Evolutionary conservation across 2,329 filamentous ascomycete genomes (phyloP), one percentile per base, ranked within the genome.

Genomic region (Clarireedia hainanense): DNA sequence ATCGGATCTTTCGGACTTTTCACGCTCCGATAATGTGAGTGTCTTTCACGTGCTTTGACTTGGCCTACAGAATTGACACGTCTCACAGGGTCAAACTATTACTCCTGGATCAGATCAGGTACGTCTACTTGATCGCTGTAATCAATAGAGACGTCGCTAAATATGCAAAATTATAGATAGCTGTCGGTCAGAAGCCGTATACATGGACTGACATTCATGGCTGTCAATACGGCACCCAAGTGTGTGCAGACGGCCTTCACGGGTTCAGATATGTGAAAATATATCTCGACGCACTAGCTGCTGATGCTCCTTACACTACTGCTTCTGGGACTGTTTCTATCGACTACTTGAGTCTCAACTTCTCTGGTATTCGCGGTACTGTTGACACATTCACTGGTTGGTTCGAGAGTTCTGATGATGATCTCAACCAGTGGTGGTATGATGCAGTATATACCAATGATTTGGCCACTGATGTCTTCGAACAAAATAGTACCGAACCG

Each of bases 401-500:
- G 70, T 80, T 80, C 52, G 74, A 79, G 61, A 79, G 76, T 52
- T 79, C 77, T 0, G 76, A 80, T 57, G 60, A 68, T 4, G 60
- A 74, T 15, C 62, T 80, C 6, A 78, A 75, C 17, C 74, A 76
- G 59, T 79, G 73, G 72, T 80, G 76, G 76, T 80, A 73, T 59
- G 76, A 79, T 59, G 75, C 72, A 4, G 74, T 76, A 0, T 80
- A 80, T 60, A 80, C 77, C 1, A 76, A 74, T 47, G 77, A 80
- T 58, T 69, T 78, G 57, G 71, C 72, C 48, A 78, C 71, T 2
- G 75, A 76, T 57, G 63, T 68, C 4, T 79, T 80, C 62, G 65
- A 68, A 0, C 67, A 65, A 17, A 76, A 79, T 59, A 71, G 78
- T 59, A 76, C 75, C 0, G 77, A 80, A 56, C 76, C 77, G 2